phyloP scores from a whole-genome alignment of 495 filamentous ascomycete species.

The Podospora anserina region DNA sequence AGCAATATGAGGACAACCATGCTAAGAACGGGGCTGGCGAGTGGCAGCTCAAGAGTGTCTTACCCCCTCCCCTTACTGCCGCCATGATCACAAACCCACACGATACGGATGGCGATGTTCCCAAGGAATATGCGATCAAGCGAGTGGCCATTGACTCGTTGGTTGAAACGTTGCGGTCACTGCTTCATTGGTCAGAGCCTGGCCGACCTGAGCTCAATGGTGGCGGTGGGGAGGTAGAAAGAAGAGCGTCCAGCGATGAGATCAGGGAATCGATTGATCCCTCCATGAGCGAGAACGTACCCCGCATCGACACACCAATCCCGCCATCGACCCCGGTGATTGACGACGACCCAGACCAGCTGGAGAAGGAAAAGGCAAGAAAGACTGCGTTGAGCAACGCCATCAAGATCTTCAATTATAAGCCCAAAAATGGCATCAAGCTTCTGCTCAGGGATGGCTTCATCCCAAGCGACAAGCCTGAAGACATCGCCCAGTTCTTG shows the following conservation, averaged over 20 bases:
- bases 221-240: conserved; percentile 49
- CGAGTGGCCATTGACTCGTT: conserved; percentile 82
- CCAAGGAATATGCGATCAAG: conserved; percentile 84
- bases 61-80: conserved; percentile 81
- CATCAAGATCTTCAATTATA: conserved; percentile 94
- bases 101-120: conserved; percentile 64
- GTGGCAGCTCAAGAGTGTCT: conserved; percentile 77
- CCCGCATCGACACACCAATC: conserved; percentile 59
- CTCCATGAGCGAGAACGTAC: conserved; percentile 45
- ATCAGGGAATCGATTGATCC: conserved; percentile 80
- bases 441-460: conserved; percentile 77
- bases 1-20: conserved; percentile 75
- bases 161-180: conserved; percentile 79
- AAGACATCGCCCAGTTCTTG: conserved; percentile 84
- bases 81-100: conserved; percentile 61
- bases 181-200: conserved; percentile 90
- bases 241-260: conserved; percentile 66
- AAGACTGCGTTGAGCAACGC: conserved; percentile 90
- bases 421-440: conserved; percentile 92
- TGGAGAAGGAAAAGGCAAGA: conserved; percentile 88
- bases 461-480: conserved; percentile 68
- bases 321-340: conserved; percentile 68
- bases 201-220: conserved; percentile 60
- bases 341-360: conserved; percentile 85
- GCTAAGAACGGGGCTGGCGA: conserved; percentile 60